Evolutionary conservation across 106 monocot genomes (phyloP), one percentile per base, ranked within the genome.

Genomic region (Dioscorea dumetorum): DNA sequence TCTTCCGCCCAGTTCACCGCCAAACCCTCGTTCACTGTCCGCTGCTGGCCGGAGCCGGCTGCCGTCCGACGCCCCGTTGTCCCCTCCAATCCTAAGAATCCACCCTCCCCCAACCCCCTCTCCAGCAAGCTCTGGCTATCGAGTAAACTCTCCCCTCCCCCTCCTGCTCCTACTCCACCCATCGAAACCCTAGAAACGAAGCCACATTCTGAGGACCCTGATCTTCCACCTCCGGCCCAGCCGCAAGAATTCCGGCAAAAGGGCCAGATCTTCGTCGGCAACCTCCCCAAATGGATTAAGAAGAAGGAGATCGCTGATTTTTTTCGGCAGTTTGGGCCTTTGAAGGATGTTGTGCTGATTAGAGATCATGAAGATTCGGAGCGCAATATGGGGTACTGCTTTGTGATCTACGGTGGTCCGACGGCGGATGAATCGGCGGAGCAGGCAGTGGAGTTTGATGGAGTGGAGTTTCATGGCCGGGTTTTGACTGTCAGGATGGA

Each of bases 321-420:
- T 70, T 99, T 99, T 76, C 72, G 92, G 70, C 99, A 99, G 24
- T 99, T 99, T 32, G 92, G 99, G 16, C 90, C 92, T 5, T 33
- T 99, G 72, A 87, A 99, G 84, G 87, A 71, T 58, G 82, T 93
- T 23, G 79, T 90, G 6, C 76, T 99, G 58, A 85, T 99, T 34
- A 84, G 74, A 71, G 92, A 87, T 8, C 84, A 90, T 50, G 82
- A 99, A 17, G 89, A 91, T 62, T 72, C 90, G 20, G 92, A 90
- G 77, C 75, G 99, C 28, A 99, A 99, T 35, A 64, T 87, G 14
- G 97, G 99, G 12, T 99, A 87, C 75, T 92, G 92, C 73, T 99
- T 99, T 28, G 74, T 99, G 17, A 73, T 90, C 23, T 99, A 84
- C 14, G 97, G 90, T 8, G 99, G 92, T 12, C 87, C 89, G 16